Evolutionary conservation across 768 basidiomycete genomes (phyloP).

Genomic region (Coprinellus micaceus): DNA sequence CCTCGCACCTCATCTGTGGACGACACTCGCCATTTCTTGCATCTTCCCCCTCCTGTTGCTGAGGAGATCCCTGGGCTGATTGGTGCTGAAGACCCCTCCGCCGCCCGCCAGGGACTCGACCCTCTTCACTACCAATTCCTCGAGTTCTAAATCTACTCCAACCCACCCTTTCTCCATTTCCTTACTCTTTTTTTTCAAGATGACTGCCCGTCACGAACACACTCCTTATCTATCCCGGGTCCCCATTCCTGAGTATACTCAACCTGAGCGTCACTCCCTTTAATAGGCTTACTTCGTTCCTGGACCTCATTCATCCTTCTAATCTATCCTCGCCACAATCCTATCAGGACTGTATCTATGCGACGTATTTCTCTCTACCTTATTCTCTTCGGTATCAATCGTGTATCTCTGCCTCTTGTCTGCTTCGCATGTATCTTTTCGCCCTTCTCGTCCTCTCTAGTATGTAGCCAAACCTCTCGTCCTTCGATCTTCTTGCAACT

Average conservation of each 20-base stretch:
- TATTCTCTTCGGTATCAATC: conserved; percentile 11
- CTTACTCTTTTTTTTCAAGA: background rate
- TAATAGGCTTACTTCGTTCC: conserved; percentile 3
- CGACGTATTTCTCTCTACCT: background rate
- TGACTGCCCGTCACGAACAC: conserved; percentile 3
- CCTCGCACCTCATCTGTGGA: conserved; percentile 76
- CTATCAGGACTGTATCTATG: conserved; percentile 6
- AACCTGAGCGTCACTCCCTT: background rate
- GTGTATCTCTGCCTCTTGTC: conserved; percentile 3
- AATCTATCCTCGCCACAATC: conserved; percentile 8
- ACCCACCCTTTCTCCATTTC: background rate
- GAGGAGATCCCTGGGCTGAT: conserved; percentile 80
- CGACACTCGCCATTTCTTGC: conserved; percentile 84
- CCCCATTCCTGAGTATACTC: background rate
- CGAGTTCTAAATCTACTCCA: conserved; percentile 51
- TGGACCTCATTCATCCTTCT: conserved; percentile 6
- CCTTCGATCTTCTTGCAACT: conserved; percentile 5
- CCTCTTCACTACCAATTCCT: conserved; percentile 68
- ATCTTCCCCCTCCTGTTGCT: conserved; percentile 69
- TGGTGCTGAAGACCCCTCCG: conserved; percentile 54
- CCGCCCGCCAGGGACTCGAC: conserved; percentile 63
- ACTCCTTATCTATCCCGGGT: conserved; percentile 16
- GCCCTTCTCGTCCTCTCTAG: background rate
- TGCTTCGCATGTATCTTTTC: background rate
- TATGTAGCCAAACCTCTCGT: background rate